Conservation (phyloP, 441 rosid genomes). For the Flueggea neowawraea region DNA sequence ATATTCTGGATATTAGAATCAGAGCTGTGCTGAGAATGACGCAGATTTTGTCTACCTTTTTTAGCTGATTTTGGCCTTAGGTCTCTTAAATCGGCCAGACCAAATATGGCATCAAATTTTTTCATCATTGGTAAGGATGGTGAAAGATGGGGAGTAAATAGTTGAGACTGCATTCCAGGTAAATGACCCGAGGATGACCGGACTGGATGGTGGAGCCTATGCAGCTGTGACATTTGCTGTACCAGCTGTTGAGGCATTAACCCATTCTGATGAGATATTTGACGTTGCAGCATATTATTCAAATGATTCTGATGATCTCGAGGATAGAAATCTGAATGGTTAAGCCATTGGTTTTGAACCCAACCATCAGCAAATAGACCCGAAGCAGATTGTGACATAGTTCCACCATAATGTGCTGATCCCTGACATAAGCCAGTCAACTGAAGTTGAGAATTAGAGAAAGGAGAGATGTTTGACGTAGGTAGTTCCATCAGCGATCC, state of each 20-base stretch:
- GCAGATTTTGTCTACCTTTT: conserved; percentile 50
- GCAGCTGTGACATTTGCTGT: conserved; percentile 47
- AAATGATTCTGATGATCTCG: conserved; percentile 62
- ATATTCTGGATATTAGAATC: conserved; percentile 74
- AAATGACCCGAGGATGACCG: conserved; percentile 71
- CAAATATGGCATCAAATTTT: conserved; percentile 10
- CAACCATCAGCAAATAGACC: conserved; percentile 56
- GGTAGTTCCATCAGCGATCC: conserved; percentile 54
- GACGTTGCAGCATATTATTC: conserved; percentile 60
- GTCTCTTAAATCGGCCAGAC: conserved; percentile 45
- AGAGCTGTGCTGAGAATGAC: conserved; percentile 67
- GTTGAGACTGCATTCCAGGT: conserved; percentile 68
- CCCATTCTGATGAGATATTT: conserved; percentile 62
- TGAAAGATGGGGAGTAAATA: conserved; percentile 48
- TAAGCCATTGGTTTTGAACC: conserved; percentile 77
- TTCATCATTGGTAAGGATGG: conserved; percentile 45
- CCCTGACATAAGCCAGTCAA: conserved; percentile 60
- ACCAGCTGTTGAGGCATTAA: conserved; percentile 48
- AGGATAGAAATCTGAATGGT: conserved; percentile 60
- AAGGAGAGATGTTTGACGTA: conserved; percentile 48
- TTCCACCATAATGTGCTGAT: conserved; percentile 44
- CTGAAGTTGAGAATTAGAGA: conserved; percentile 53
- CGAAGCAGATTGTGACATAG: conserved; percentile 49
- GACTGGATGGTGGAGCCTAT: conserved; percentile 48
- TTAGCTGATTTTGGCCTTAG: conserved; percentile 65